A percentile compares a stretch with the other conserved stretches of the same genome.
phyloP scores from a whole-genome alignment of 345 rosid genomes.

The Gossypium thurberi region DNA sequence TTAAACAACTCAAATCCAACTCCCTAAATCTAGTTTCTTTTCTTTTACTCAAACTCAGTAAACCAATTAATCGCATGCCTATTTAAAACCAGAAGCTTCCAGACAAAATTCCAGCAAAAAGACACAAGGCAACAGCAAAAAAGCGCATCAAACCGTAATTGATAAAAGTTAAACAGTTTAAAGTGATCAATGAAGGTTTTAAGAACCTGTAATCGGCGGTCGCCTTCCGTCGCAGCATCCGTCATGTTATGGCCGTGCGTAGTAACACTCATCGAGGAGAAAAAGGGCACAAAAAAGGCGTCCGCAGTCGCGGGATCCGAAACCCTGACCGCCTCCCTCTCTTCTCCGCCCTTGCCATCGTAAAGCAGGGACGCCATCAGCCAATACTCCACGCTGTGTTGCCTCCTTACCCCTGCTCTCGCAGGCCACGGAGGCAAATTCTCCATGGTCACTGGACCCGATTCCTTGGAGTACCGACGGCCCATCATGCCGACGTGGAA shows the following conservation, averaged over 20 bases:
- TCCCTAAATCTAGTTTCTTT: not conserved
- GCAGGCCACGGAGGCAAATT: constrained; percentile 68
- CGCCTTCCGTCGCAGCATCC: constrained; percentile 84
- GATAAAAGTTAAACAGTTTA: not conserved
- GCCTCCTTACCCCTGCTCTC: constrained; percentile 53
- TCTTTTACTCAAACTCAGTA: not conserved
- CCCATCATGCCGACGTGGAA: constrained; percentile 78
- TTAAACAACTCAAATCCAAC: not conserved
- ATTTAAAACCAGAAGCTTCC: not conserved
- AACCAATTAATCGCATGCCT: not conserved
- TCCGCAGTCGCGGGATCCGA: constrained; percentile 84
- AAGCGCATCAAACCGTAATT: not conserved
- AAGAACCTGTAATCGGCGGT: constrained; percentile 78
- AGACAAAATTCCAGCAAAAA: not conserved
- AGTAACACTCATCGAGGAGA: constrained; percentile 83
- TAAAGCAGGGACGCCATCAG: constrained; percentile 79
- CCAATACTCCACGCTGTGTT: constrained; percentile 98
- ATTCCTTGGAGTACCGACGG: constrained; percentile 32
- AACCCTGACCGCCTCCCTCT: constrained; percentile 74
- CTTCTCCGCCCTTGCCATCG: constrained; percentile 27
- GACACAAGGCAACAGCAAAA: not conserved
- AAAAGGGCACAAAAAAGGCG: constrained; percentile 82
- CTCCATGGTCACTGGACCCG: constrained; percentile 44
- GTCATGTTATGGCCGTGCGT: constrained; percentile 86
- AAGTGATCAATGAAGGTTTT: constrained; percentile 1